phyloP scores from a whole-genome alignment of 192 early-diverging fungal genomes.

The Gigaspora rosea region DNA sequence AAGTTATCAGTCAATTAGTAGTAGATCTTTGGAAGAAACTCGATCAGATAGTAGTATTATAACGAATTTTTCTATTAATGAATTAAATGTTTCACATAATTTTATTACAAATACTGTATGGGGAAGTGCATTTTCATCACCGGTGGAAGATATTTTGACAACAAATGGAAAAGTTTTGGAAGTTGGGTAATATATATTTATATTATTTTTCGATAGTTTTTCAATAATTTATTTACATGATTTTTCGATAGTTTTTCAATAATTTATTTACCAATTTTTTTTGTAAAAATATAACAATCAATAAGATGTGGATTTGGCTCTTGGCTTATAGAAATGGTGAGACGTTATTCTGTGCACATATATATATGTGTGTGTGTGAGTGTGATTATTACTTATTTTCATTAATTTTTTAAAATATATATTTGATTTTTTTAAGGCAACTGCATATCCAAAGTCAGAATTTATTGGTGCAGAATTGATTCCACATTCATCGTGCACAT shows the following conservation, averaged over 20 bases:
- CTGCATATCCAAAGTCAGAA: not conserved
- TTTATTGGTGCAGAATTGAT: not conserved
- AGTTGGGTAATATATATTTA: not conserved
- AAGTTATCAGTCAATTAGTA: too few species aligned
- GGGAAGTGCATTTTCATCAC: not conserved
- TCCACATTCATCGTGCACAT: not conserved
- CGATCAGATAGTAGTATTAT: too few species aligned
- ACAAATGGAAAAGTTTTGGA: constrained; percentile 2
- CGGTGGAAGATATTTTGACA: not conserved
- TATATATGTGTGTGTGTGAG: too few species aligned
- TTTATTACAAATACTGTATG: too few species aligned
- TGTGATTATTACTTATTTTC: too few species aligned
- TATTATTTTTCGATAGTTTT: not conserved
- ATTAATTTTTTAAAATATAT: too few species aligned
- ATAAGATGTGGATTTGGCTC: not conserved
- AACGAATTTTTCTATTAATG: too few species aligned
- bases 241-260: not conserved
- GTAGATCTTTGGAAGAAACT: too few species aligned
- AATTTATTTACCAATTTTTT: not conserved
- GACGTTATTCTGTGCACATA: not conserved
- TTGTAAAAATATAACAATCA: not conserved
- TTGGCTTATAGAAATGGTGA: not conserved
- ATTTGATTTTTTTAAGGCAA: not conserved
- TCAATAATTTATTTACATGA: not conserved
- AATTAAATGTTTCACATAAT: too few species aligned